Evolutionary conservation across 805 yeast genomes (phyloP), one percentile per base, ranked within the genome.

Genomic region (Saccharomyces paradoxus): DNA sequence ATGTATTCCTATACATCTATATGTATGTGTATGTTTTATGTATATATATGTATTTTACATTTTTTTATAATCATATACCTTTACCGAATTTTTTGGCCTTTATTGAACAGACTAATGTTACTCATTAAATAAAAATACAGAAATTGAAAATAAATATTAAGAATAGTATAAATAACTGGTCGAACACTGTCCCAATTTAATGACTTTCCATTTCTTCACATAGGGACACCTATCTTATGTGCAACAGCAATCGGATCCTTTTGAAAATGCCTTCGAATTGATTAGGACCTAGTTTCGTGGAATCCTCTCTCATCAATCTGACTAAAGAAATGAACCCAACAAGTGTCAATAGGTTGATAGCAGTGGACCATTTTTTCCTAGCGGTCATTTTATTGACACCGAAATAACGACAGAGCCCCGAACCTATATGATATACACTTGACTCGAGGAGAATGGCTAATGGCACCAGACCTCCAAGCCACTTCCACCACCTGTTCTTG

Each of bases 371-470:
- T 41, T 55, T 55, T n/a, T 57, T 60, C 24, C 67, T 58, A 5
- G 50, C 41, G n/a, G 52, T 50, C 28, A 62, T 41, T 24, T 57
- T 48, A 46, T 56, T 55, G 17, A 62, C 51, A 5, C 54, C 52
- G 21, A 61, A 51, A 31, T 56, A 65, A 28, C 63, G 65, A 44
- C 63, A 61, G 8, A 54, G 31, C 2, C 69, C 69, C 7, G 67
- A 62, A 21, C 56, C 52, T 13, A 63, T 58, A 47, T 65, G 69
- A 41, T 63, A 65, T 7, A 62, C 59, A 1, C 65, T 65, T 5
- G 62, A 55, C 41, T 57, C 50, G 8, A 63, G 59, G 14, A 65
- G 53, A 10, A 59, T 41, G 9, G 60, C 32, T n/a, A 63, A 41
- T 7, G 69, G 69, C 12, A 62, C 27, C 21, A 58, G 48, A 10